Base-by-base conservation (phyloP, 2,329 filamentous ascomycete species). In the Venturia oleaginea region DNA sequence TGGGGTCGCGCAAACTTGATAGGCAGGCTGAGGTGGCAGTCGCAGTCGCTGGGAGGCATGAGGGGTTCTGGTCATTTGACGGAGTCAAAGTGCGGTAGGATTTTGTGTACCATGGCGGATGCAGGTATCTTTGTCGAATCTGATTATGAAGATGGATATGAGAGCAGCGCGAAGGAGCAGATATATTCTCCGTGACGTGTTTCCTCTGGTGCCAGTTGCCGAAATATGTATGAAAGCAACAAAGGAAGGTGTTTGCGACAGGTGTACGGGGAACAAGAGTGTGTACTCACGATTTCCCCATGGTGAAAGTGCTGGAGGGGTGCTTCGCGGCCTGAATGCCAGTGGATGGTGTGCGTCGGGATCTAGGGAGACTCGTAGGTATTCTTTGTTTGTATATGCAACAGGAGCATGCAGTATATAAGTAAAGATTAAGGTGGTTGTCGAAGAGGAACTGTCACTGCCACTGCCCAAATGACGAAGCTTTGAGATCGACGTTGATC, bases 261-360 rank as follows among this genome's bases (percentile, higher is more conserved):
- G 15, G 34, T 30, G 59, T 27, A 46, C 3, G 24, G 10, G 37
- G 13, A 37, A 61, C 37, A 46, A 32, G 30, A 27, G 57, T 7
- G 22, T 15, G 34, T 59, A 61, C 59, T 61, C 34, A 61, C 59
- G 59, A 61, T 61, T 61, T 61, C 59, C 59, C 59, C 59, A 61
- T 61, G 10, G 17, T 42, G 59, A 37, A 37, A 0, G 27, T 34
- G 51, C 34, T 54, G 51, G 51, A 57, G 51, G 51, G 51, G 27
- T 34, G 51, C n/a, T 34, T 57, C 19, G 51, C 51, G 51, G 51
- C 51, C 51, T 55, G 51, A n/a, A 3, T 32, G 51, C 51, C 15
- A 32, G 51, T 34, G 2, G 51, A 17, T 1, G 51, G 30, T 34
- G 27, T 57, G 24, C 24, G 8, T 10, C n/a, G 27, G 48, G 10